Base-by-base conservation (phyloP, 2,329 filamentous ascomycete species). In the Microdochium trichocladiopsis region DNA sequence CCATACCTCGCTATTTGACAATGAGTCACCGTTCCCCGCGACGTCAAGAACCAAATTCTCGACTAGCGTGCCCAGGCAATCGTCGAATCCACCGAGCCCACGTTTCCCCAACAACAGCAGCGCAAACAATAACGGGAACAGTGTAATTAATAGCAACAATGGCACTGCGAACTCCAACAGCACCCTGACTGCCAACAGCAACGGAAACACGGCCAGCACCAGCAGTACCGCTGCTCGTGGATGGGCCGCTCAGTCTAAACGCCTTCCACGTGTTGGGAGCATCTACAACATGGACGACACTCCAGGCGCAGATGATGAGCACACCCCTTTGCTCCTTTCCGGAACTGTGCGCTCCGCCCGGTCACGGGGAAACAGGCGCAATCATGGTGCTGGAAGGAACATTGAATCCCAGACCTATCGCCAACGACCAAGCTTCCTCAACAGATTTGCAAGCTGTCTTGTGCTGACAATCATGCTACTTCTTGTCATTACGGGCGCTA, bases 361-460 rank as follows among this genome's bases (percentile, higher is more conserved):
- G 49, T 79, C 79, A 21, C 78, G 82, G 50, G 80, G 84, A 55
- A 78, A 76, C 51, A 78, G 87, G 48, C 76, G 78, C 43, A 70
- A 72, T 18, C 41, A 45, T 22, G 69, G 71, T 12, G 69, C 77
- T 33, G 66, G 87, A 53, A 82, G 87, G 47, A 84, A 88, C 58
- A 78, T 90, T 49, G 90, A 95, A 62, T 82, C 88, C 51, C 84
- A 89, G 63, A 80, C 85, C 23, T 85, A 84, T 63, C 75, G 81
- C 50, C 76, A 80, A 51, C 74, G 78, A 49, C 81, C 82, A 23
- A 76, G 88, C 61, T 79, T 88, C 72, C 66, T 87, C 68, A 74
- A 83, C 58, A 83, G 88, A 31, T 90, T 91, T 61, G 90, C 90
- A n/a, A 89, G 90, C 52, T 97, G 91, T 64, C 75, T 95, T 11